These are phyloP conservation scores for Fusarium mexicanum DNA, from an alignment of 2,329 filamentous ascomycete species.

Conservation along the genomic window DNA sequence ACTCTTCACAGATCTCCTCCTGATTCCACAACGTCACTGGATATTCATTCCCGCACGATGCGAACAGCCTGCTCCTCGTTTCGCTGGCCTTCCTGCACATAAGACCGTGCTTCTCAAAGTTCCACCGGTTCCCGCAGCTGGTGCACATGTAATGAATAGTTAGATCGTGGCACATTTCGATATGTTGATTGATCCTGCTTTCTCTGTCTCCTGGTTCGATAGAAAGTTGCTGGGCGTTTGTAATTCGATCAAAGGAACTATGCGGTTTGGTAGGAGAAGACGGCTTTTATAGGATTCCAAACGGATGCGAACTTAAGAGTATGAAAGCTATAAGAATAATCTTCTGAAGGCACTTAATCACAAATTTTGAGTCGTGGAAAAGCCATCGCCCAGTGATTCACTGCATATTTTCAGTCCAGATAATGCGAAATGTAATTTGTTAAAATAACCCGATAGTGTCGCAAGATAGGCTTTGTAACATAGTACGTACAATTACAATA, in stretches of 20 bases:
- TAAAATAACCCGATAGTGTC: background rate
- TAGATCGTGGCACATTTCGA: constrained; percentile 2
- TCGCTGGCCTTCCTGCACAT: background rate
- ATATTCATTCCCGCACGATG: background rate
- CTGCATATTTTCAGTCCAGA: background rate
- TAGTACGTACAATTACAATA: background rate
- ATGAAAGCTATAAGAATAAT: background rate
- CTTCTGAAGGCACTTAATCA: background rate
- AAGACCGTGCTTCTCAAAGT: constrained; percentile 14
- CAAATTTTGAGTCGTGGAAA: accelerated
- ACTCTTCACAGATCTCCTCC: background rate
- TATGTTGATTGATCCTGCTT: accelerated
- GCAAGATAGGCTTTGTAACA: background rate
- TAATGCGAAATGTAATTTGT: background rate
- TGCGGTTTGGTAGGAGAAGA: background rate
- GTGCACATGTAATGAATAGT: constrained; percentile 9
- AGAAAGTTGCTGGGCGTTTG: too few species aligned
- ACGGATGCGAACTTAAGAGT: background rate
- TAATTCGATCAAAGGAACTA: accelerated
- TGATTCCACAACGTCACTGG: background rate
- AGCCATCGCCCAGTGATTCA: background rate
- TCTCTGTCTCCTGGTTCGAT: too few species aligned
- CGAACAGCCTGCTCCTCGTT: background rate
- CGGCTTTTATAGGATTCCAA: background rate
- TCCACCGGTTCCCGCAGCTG: background rate